Conservation (phyloP, 305 asterid species). For the Fraxinus nigra region DNA sequence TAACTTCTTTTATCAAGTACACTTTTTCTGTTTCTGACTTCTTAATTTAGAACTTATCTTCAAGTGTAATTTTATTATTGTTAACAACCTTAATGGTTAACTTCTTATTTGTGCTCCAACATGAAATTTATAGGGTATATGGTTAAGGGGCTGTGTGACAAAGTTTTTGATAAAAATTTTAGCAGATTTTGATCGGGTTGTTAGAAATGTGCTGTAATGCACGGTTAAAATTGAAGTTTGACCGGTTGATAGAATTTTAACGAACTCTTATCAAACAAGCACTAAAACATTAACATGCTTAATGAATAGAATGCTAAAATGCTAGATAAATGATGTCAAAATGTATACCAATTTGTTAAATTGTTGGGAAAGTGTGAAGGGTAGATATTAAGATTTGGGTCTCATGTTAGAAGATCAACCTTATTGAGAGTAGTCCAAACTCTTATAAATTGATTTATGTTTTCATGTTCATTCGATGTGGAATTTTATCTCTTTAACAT, state of each 20-base stretch:
- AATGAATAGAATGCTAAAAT: neutral
- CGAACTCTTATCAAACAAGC: too few relatives aligned
- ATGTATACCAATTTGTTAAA: neutral
- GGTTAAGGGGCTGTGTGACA: neutral
- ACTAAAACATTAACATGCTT: neutral
- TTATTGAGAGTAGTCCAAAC: too few relatives aligned
- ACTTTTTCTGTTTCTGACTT: neutral
- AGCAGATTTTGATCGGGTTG: too few relatives aligned
- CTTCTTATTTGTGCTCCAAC: neutral
- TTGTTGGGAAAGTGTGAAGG: neutral
- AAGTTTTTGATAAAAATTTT: too few relatives aligned
- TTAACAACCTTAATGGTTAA: neutral
- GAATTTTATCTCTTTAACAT: too few relatives aligned
- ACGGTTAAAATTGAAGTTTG: too few relatives aligned
- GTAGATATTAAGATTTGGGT: too few relatives aligned
- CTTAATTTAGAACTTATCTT: neutral
- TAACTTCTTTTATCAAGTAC: neutral
- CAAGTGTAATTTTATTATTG: neutral
- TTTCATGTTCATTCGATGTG: too few relatives aligned
- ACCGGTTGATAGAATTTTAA: too few relatives aligned
- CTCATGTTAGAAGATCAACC: too few relatives aligned
- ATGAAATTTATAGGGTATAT: neutral
- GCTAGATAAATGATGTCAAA: neutral
- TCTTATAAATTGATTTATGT: too few relatives aligned
- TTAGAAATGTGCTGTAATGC: too few relatives aligned